Conservation (phyloP, 1,284 basidiomycete genomes). For the Melampsora occidentalis region DNA sequence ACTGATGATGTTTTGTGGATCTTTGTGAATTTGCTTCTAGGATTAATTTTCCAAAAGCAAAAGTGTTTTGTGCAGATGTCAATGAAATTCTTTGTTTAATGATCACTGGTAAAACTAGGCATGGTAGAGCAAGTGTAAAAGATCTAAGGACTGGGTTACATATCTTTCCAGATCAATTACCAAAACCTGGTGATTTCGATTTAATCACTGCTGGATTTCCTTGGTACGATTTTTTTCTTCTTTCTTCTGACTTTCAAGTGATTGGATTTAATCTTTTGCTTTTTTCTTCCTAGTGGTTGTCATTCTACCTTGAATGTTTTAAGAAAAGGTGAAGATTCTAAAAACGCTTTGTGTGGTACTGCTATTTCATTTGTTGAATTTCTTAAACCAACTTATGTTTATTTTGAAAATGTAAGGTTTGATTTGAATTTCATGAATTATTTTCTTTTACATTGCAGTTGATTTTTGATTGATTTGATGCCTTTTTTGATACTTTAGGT, state of each 20-base stretch:
- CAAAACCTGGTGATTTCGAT: conserved; percentile 27
- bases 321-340: conserved; percentile 25
- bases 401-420: conserved; percentile 37
- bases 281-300: conserved; percentile 9
- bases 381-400: conserved; percentile 27
- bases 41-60: conserved; percentile 18
- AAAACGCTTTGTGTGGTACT: conserved; percentile 32
- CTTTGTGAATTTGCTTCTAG: neutral
- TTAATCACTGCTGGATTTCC: conserved; percentile 37
- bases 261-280: no score
- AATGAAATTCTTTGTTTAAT: conserved; percentile 26
- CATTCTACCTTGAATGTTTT: conserved; percentile 32
- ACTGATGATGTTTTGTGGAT: no score
- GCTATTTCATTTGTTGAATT: conserved; percentile 24
- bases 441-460: neutral
- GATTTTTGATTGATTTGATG: neutral
- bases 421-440: no score
- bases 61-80: conserved; percentile 27
- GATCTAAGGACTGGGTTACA: conserved; percentile 25
- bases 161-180: conserved; percentile 4
- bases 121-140: neutral
- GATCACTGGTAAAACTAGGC: neutral
- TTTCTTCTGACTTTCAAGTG: no score
- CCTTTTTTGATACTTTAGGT: neutral
- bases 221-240: conserved; percentile 1